Base-by-base conservation (phyloP, 352 stramenopile genomes). In the Phytophthora vignae region DNA sequence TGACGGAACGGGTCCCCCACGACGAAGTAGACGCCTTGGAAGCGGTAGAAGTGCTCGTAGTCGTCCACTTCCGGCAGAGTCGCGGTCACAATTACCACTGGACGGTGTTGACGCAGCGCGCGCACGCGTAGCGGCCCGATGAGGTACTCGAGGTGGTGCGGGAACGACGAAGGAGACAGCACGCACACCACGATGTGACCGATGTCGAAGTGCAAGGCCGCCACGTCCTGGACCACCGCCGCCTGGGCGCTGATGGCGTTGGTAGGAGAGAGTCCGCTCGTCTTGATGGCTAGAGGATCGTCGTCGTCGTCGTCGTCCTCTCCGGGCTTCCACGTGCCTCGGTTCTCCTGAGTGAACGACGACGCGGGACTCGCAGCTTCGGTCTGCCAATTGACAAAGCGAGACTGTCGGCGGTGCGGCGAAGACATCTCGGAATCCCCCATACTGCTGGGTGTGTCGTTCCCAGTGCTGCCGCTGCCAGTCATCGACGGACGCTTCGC, bases 141-240 rank as follows among this genome's bases (percentile, higher is more conserved):
- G n/a, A 95, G 70, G 64, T 93, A 95, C 71, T 94, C 87, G 11
- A 94, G 76, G 46, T 95, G 83, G 55, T 92, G 77, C n/a, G 87
- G 87, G 42, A 94, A 95, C 4, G 78, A 73, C 29, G 67, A 83
- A 1, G 73, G 53, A 0, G 88, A 91, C 14, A 92, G 58, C 1
- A 94, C 74, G 19, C 85, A 94, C 2, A 95, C 74, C 9, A 93
- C 77, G 48, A 95, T 90, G 52, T 90, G 87, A 0, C 74, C 60
- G 5, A 75, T 64, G 0, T 81, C 72, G 4, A 90, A 67, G 9
- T 81, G 67, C 49, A 94, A 71, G 6, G 78, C 73, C 0, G 42
- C 52, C 27, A 91, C 71, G 44, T 92, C 77, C 15, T 82, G 57
- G 2, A 95, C 69, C 10, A 92, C 69, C 0, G 83, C 73, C 46